These are phyloP conservation scores for Trichoderma koningiopsis DNA, from an alignment of 2,329 filamentous ascomycete species.

Conservation along the genomic window DNA sequence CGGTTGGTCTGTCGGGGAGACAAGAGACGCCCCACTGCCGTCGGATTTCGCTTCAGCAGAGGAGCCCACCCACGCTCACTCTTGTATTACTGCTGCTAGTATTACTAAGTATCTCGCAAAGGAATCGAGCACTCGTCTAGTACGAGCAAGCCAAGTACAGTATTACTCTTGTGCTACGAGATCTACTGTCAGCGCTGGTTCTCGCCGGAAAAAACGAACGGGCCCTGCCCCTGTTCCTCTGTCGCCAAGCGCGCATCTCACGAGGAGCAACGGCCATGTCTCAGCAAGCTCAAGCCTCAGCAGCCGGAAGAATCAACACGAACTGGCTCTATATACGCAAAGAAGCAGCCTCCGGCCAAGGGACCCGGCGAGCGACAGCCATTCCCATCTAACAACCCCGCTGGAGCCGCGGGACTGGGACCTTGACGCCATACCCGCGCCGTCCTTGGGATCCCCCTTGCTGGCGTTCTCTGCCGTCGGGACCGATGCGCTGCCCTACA, in stretches of 20 bases:
- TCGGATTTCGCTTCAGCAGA: conserved; percentile 21
- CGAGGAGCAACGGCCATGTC: conserved; percentile 16
- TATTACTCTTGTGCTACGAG: not conserved
- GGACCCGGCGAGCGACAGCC: not conserved
- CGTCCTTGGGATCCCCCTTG: conserved; percentile 12
- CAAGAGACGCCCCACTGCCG: conserved; percentile 25
- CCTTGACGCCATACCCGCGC: conserved; percentile 28
- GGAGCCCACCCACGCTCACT: conserved; percentile 10
- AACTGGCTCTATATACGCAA: not conserved
- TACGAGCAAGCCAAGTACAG: not conserved
- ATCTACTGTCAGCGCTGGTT: not conserved
- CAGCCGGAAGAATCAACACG: not conserved
- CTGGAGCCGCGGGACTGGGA: conserved; percentile 25
- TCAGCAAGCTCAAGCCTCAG: conserved; percentile 14
- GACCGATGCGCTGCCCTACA: not conserved
- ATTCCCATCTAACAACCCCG: conserved; percentile 16
- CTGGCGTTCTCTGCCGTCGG: conserved; percentile 5
- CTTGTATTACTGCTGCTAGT: not conserved
- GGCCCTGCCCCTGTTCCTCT: conserved; percentile 2
- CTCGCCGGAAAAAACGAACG: not conserved
- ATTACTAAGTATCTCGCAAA: not conserved
- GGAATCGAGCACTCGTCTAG: not conserved
- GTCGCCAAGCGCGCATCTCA: conserved; percentile 22
- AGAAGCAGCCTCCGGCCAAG: conserved; percentile 4
- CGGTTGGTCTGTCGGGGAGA: conserved; percentile 4